Conservation (phyloP, 129 eudicot genomes). For the Arctium minus region DNA sequence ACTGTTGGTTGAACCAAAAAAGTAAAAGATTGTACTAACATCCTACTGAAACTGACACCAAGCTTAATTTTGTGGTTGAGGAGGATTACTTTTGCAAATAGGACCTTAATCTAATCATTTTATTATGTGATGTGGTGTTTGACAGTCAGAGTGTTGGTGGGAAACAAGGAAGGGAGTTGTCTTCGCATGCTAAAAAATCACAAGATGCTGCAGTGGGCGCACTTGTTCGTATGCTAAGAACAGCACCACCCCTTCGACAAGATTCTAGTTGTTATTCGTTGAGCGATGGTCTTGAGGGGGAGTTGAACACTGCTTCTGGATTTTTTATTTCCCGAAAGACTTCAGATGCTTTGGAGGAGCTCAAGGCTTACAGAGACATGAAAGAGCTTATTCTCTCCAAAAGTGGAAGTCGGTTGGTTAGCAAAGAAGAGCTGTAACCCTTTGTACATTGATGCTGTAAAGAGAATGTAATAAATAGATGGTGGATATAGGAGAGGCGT, state of each 20-base stretch:
- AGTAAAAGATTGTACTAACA: not conserved
- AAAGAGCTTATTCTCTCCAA: slow-evolving; percentile 80
- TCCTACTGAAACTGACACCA: not conserved
- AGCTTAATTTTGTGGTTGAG: not conserved
- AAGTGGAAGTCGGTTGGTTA: slow-evolving; percentile 37
- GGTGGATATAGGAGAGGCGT: not conserved
- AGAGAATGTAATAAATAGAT: not conserved
- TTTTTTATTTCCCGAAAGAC: slow-evolving; percentile 59
- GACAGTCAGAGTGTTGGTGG: slow-evolving; percentile 58
- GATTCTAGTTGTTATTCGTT: slow-evolving; percentile 61
- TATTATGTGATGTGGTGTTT: slow-evolving; percentile 2
- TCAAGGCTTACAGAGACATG: slow-evolving; percentile 67
- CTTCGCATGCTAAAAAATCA: slow-evolving; percentile 55
- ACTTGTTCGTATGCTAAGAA: slow-evolving; percentile 89
- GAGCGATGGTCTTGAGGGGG: slow-evolving; percentile 36
- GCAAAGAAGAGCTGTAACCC: slow-evolving; percentile 26
- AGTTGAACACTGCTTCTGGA: slow-evolving; percentile 44
- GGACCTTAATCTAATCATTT: not conserved
- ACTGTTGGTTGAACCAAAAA: not conserved
- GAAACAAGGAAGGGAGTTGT: slow-evolving; percentile 41
- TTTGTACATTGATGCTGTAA: not conserved
- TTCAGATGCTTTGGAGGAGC: slow-evolving; percentile 95
- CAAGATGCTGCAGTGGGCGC: slow-evolving; percentile 96
- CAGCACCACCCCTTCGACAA: slow-evolving; percentile 92
- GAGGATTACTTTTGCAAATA: too few species aligned